These are phyloP conservation scores for Ophiostoma ulmi DNA, from an alignment of 2,329 filamentous ascomycete genomes.

Conservation along the genomic window DNA sequence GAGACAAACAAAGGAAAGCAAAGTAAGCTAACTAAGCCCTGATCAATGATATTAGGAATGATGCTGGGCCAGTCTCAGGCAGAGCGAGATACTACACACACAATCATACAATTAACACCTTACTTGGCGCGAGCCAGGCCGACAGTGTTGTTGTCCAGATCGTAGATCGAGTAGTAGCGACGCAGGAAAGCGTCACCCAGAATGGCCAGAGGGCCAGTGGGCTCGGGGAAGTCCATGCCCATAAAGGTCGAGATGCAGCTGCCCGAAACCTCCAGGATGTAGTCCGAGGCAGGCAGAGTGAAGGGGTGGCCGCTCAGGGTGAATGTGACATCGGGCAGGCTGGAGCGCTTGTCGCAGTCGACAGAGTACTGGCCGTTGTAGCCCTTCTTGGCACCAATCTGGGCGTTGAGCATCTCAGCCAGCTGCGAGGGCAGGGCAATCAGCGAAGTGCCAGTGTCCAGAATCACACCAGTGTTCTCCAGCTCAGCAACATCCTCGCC, in stretches of 20 bases:
- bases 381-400: constrained; percentile 97
- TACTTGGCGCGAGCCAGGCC: constrained; percentile 80
- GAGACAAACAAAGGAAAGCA: not conserved
- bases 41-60: not conserved
- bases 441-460: constrained; percentile 96
- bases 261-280: constrained; percentile 91
- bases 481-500: constrained; percentile 82
- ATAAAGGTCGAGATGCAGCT: constrained; percentile 97
- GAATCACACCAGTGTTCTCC: constrained; percentile 90
- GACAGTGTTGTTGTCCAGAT: constrained; percentile 82
- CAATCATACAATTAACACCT: not conserved
- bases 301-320: constrained; percentile 89
- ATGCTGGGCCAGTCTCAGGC: not conserved
- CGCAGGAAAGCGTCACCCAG: constrained; percentile 83
- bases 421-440: constrained; percentile 88
- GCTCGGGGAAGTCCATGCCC: constrained; percentile 88
- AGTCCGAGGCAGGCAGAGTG: constrained; percentile 81
- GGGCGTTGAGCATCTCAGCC: constrained; percentile 92
- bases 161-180: constrained; percentile 93
- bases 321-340: constrained; percentile 87
- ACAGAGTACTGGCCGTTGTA: constrained; percentile 96
- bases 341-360: constrained; percentile 77
- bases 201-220: constrained; percentile 86
- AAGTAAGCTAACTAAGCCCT: not conserved
- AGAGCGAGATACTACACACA: not conserved